Base-by-base conservation (phyloP, 306 rosid species). In the Cajanus cajan region DNA sequence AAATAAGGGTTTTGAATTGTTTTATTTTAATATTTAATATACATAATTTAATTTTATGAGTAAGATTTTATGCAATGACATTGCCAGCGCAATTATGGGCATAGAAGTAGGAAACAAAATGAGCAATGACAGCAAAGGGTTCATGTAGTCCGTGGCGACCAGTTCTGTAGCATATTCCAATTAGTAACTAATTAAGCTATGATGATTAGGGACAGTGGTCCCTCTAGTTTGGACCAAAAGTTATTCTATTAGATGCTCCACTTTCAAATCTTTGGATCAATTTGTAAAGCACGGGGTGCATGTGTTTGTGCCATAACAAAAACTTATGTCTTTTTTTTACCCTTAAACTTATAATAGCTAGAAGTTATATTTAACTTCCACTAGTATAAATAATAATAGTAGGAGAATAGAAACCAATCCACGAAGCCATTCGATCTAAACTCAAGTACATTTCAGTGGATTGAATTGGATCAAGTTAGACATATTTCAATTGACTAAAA, bases 51-150 rank as follows among this genome's bases (percentile, higher is more conserved):
- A 50, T n/a, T n/a, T n/a, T n/a, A n/a, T n/a, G n/a, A n/a, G n/a
- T n/a, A n/a, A n/a, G n/a, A n/a, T n/a, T n/a, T n/a, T n/a, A n/a
- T n/a, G n/a, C n/a, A n/a, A n/a, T n/a, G n/a, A n/a, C n/a, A n/a
- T n/a, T n/a, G n/a, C n/a, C n/a, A n/a, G n/a, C n/a, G n/a, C 68
- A 43, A 41, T 57, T 43, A 65, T 80, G 52, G 63, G 34, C 45
- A 41, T 59, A n/a, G n/a, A 54, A 80, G 62, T 64, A 52, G 75
- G 62, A 65, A 70, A 73, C 69, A 73, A 33, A n/a, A n/a, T n/a
- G n/a, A n/a, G n/a, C 25, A 34, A 83, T 88, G 90, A 89, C 87
- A 7, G 76, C 90, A 6, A 88, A 68, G n/a, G 63, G 85, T 83
- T 59, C 89, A 86, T 84, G 55, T 76, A 89, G 8, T 39, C 37